phyloP scores from a whole-genome alignment of 2,329 filamentous ascomycete species.

The Proliferodiscus dingleyae region DNA sequence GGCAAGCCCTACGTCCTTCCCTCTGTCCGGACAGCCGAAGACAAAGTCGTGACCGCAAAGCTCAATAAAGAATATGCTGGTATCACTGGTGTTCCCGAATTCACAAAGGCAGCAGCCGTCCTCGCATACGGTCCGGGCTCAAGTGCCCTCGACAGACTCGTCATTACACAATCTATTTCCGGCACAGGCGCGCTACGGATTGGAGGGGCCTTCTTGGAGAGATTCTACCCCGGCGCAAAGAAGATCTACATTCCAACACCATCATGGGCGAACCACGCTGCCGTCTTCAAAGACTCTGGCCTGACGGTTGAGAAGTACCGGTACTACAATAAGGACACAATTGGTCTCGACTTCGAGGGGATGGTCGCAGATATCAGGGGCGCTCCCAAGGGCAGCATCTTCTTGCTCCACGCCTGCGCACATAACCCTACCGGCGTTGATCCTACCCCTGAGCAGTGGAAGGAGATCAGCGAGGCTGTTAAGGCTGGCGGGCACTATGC shows the following conservation, averaged over 20 bases:
- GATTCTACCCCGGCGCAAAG: constrained; percentile 88
- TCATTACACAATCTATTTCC: constrained; percentile 96
- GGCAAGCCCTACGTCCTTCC: constrained; percentile 98
- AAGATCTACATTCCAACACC: constrained; percentile 94
- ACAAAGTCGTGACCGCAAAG: constrained; percentile 71
- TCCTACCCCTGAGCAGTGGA: constrained; percentile 88
- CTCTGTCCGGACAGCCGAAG: constrained; percentile 83
- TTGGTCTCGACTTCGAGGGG: constrained; percentile 94
- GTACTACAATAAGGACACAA: constrained; percentile 99
- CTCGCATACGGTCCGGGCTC: constrained; percentile 87
- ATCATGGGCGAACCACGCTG: constrained; percentile 97
- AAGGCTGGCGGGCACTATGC: constrained; percentile 84
- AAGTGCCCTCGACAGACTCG: constrained; percentile 70
- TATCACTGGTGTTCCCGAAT: constrained; percentile 92
- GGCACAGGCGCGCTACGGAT: constrained; percentile 95
- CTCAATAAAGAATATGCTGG: constrained; percentile 97
- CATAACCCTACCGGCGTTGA: constrained; percentile 98
- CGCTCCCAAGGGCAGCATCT: constrained; percentile 79
- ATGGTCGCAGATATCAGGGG: constrained; percentile 86
- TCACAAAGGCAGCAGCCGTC: constrained; percentile 85
- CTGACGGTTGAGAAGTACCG: constrained; percentile 91
- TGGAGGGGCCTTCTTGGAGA: constrained; percentile 85
- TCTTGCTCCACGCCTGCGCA: constrained; percentile 93
- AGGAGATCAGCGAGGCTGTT: constrained; percentile 79
- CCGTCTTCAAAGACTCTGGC: constrained; percentile 90